Evolutionary conservation across 306 rosid genomes (phyloP).

Genomic region (Vicia faba): DNA sequence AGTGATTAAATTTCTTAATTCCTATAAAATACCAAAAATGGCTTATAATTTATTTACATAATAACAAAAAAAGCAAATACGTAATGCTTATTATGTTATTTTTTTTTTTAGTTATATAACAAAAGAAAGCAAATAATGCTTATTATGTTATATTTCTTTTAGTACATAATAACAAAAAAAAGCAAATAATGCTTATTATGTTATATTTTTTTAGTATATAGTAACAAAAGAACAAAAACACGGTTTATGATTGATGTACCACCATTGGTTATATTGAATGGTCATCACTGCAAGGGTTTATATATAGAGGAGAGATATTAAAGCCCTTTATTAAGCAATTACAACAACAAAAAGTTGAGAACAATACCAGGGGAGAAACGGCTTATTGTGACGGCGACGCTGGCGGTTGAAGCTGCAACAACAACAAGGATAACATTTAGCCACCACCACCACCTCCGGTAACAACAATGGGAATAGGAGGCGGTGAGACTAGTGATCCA

Average conservation of each 20-base stretch:
- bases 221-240: not conserved
- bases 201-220: not conserved
- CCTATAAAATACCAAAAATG: no score
- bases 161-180: no score
- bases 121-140: no score
- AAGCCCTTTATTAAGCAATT: not conserved
- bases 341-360: not conserved
- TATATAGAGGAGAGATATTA: not conserved
- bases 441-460: not conserved
- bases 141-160: no score
- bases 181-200: no score
- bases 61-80: no score
- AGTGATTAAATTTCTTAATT: no score
- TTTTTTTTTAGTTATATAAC: no score
- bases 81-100: no score
- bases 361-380: not conserved
- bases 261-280: not conserved
- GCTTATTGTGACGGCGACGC: not conserved
- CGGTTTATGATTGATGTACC: not conserved
- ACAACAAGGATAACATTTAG: no score
- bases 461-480: not conserved
- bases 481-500: not conserved
- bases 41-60: no score
- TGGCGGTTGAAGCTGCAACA: not conserved
- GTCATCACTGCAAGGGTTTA: not conserved